phyloP scores from a whole-genome alignment of 1,284 basidiomycete genomes.

The Trametes hirsuta region DNA sequence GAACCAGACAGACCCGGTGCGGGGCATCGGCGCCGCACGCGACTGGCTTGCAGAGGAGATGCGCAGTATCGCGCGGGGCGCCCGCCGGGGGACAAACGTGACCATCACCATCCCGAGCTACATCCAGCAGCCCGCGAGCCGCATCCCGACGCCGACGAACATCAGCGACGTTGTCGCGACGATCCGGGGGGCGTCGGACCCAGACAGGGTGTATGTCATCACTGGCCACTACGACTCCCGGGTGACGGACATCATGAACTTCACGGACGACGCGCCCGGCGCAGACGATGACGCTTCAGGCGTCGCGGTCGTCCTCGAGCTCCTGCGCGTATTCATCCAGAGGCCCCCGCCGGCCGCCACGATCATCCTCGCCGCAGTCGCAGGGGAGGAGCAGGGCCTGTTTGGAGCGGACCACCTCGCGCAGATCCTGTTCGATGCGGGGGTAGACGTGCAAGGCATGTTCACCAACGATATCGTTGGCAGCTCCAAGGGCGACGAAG shows the following conservation, averaged over 20 bases:
- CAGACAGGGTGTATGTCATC: constrained; percentile 55
- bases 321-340: constrained; percentile 51
- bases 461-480: constrained; percentile 57
- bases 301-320: constrained; percentile 54
- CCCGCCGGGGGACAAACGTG: constrained; percentile 45
- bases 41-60: constrained; percentile 57
- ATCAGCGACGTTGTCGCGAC: constrained; percentile 57
- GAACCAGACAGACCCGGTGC: constrained; percentile 50
- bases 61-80: constrained; percentile 44
- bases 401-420: constrained; percentile 53
- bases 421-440: constrained; percentile 41
- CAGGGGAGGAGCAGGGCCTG: constrained; percentile 57
- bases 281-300: constrained; percentile 55
- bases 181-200: constrained; percentile 48
- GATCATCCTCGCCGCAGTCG: constrained; percentile 53
- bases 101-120: constrained; percentile 50
- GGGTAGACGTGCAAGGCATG: constrained; percentile 57
- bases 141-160: constrained; percentile 44
- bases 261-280: constrained; percentile 50
- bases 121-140: constrained; percentile 41
- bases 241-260: constrained; percentile 44
- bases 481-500: constrained; percentile 50
- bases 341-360: constrained; percentile 48
- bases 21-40: constrained; percentile 57
- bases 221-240: constrained; percentile 59